Base-by-base conservation (phyloP, 2,329 filamentous ascomycete species). In the Neurospora sp. region DNA sequence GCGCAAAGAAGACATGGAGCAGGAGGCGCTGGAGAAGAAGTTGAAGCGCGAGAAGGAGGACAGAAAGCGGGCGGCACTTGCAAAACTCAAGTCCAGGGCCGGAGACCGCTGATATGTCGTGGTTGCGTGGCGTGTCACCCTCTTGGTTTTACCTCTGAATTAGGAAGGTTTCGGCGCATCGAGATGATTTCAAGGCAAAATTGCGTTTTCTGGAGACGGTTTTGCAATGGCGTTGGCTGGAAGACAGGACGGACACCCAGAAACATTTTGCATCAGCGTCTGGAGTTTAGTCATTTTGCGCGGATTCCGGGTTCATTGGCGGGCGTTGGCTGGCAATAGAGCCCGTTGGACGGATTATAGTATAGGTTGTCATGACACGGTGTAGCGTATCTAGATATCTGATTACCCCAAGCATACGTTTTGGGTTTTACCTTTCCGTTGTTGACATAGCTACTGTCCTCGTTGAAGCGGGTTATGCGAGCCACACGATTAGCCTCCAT, bases 1-100 rank as follows among this genome's bases (percentile, higher is more conserved):
- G 33, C 86, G 86, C 66, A 84, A 85, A 66, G 92, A 94, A 77
- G 92, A 94, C 75, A 82, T 86, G 19, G 82, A 87, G 74, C 88
- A 91, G 71, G 81, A 91, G 74, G 84, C 83, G 2, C 84, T 91
- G 58, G 90, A 91, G 78, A 85, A 83, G 76, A 81, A 80, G 68
- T 84, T 87, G 70, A 91, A 87, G 80, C 82, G 82, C 2, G 87
- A 89, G 76, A 91, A 91, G 79, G 84, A 88, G 74, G 86, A 86
- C 73, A 80, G 81, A 40, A 86, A 82, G 75, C 82, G 81, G 13
- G 71, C 62, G 39, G 42, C 70, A 19, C 72, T 76, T 11, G 70
- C 71, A 36, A 52, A 70, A 3, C 38, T 69, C 33, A 73, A 69
- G 68, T 46, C 73, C 39, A 74, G 71, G 46, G 70, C 70, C 38